Base-by-base conservation (phyloP, 495 filamentous ascomycete species). In the Lophiotrema nucula region DNA sequence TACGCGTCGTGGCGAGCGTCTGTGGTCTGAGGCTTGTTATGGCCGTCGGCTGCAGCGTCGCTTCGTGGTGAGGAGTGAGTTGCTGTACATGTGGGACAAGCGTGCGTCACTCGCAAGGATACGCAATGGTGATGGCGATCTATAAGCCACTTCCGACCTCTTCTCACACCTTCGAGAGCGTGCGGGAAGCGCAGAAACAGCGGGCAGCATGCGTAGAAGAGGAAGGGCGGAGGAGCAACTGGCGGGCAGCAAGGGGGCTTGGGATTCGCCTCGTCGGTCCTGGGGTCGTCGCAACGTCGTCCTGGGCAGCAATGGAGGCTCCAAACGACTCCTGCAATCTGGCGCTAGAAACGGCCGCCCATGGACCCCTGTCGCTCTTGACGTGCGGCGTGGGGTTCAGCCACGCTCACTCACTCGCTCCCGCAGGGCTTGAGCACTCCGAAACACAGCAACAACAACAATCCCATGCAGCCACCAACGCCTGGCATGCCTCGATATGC, bases 401-500 rank as follows among this genome's bases (percentile, higher is more conserved):
- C 55, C 55, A 58, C 55, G 31, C 37, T 45, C 55, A 43, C 51
- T 24, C 55, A 42, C 37, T 45, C 55, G 31, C 51, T 24, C 15
- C 25, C 45, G 24, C 47, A 44, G 24, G 4, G 4, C 35, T 13
- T 18, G n/a, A 8, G 10, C 10, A 27, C 48, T 19, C 37, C 37
- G 39, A 45, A 23, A 53, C 35, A 21, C 31, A 8, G 31, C 39
- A 6, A 27, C 37, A 27, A 50, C 19, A 24, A 23, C 23, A 33
- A 18, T 8, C 55, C 35, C 44, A 56, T 56, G 53, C 41, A 49
- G 57, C 43, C 31, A 35, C 31, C 31, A 35, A 35, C 31, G 31
- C 15, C 8, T n/a, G n/a, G n/a, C n/a, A n/a, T n/a, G n/a, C n/a
- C 31, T 27, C 50, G 47, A 43, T 33, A 72, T 72, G 69, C 56